Conservation (phyloP, 345 rosid genomes). For the Eucalyptus decipiens region DNA sequence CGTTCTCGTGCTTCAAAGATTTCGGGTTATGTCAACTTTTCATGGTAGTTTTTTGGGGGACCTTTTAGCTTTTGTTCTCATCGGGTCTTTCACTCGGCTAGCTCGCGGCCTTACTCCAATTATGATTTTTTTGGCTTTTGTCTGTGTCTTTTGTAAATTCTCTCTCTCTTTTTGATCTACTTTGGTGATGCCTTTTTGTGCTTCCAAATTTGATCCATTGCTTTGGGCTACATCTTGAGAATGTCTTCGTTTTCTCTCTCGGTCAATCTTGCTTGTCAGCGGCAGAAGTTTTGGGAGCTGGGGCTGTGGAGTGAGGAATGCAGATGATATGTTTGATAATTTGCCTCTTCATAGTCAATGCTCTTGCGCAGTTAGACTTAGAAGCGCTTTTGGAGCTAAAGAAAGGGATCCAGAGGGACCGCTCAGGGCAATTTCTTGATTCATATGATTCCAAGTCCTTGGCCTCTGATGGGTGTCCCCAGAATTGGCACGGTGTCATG, state of each 20-base stretch:
- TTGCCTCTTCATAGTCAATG: no score
- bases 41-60: background rate
- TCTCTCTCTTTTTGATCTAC: no score
- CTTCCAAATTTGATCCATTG: no score
- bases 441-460: constrained; percentile 66
- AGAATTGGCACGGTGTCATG: constrained; percentile 53
- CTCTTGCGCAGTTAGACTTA: constrained; percentile 35
- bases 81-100: background rate
- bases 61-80: background rate
- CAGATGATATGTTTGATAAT: no score
- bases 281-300: no score
- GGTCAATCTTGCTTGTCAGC: no score
- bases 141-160: no score
- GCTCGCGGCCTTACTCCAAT: background rate
- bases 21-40: background rate
- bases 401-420: constrained; percentile 52
- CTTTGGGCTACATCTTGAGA: no score
- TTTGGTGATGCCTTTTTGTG: no score
- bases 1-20: background rate
- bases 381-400: constrained; percentile 69
- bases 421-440: constrained; percentile 35
- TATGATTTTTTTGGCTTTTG: no score
- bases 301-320: no score
- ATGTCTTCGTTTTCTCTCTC: no score
- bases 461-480: constrained; percentile 57